Evolutionary conservation across 2,329 filamentous ascomycete genomes (phyloP).

Genomic region (Emergomyces orientalis): DNA sequence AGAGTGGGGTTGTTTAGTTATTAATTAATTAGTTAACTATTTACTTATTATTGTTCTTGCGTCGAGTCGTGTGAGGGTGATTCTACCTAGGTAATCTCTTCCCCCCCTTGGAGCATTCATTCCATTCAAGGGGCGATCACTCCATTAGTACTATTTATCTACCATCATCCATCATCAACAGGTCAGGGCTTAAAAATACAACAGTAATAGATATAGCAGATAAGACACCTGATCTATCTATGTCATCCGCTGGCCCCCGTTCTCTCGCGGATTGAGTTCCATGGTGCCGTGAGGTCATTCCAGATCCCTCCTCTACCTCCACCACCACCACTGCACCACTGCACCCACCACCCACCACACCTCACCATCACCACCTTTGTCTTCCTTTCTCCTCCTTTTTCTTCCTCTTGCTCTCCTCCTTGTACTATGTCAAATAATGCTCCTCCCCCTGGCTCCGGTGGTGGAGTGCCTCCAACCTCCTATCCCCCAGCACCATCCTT

Average conservation of each 20-base stretch:
- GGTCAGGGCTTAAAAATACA: too few relatives aligned
- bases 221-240: not conserved
- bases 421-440: conserved; percentile 38
- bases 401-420: not conserved
- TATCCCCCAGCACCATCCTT: conserved; percentile 26
- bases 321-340: not conserved
- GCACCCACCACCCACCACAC: too few relatives aligned
- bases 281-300: not conserved
- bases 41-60: too few relatives aligned
- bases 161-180: too few relatives aligned
- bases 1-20: too few relatives aligned
- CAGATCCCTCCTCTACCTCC: not conserved
- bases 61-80: too few relatives aligned
- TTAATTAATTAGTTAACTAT: too few relatives aligned
- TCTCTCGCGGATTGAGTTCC: not conserved
- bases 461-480: conserved; percentile 33
- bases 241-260: not conserved
- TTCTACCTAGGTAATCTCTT: too few relatives aligned
- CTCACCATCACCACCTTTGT: not conserved
- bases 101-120: too few relatives aligned
- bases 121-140: too few relatives aligned
- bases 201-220: too few relatives aligned
- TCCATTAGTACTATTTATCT: too few relatives aligned
- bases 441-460: conserved; percentile 29
- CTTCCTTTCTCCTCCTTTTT: not conserved